These are phyloP conservation scores for Themeda triandra DNA, from an alignment of 176 grass and related monocot species.

Conservation along the genomic window DNA sequence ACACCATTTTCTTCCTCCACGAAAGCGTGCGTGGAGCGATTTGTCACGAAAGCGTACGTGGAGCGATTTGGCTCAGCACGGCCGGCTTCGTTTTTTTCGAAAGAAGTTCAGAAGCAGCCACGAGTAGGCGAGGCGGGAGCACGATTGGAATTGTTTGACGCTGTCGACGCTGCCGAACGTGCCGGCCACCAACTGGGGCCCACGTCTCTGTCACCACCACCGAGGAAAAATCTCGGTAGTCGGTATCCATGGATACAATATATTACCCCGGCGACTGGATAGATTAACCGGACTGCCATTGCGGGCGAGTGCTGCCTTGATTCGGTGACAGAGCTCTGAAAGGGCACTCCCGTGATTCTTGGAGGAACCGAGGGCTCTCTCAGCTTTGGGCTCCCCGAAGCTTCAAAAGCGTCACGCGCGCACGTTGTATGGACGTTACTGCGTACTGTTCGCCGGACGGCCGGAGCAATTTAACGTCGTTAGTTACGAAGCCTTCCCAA, in stretches of 20 bases:
- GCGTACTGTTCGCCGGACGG: background rate
- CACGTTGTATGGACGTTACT: background rate
- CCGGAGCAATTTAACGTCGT: background rate
- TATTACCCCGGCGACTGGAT: background rate
- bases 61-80: background rate
- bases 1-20: no score
- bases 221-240: background rate
- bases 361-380: background rate
- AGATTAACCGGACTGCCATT: background rate
- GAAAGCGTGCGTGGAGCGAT: background rate
- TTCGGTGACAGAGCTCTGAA: background rate
- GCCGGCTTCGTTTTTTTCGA: background rate
- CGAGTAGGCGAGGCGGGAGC: conserved; percentile 13
- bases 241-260: background rate
- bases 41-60: no score
- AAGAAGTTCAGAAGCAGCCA: background rate
- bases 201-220: background rate
- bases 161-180: conserved; percentile 23
- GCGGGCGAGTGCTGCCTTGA: background rate
- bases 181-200: conserved; percentile 32
- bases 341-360: background rate
- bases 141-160: conserved; percentile 24
- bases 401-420: conserved; percentile 1
- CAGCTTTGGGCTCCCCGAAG: background rate
- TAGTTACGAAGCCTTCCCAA: background rate